Conservation (phyloP, 2,329 filamentous ascomycete genomes). For the Fusarium devonianum region DNA sequence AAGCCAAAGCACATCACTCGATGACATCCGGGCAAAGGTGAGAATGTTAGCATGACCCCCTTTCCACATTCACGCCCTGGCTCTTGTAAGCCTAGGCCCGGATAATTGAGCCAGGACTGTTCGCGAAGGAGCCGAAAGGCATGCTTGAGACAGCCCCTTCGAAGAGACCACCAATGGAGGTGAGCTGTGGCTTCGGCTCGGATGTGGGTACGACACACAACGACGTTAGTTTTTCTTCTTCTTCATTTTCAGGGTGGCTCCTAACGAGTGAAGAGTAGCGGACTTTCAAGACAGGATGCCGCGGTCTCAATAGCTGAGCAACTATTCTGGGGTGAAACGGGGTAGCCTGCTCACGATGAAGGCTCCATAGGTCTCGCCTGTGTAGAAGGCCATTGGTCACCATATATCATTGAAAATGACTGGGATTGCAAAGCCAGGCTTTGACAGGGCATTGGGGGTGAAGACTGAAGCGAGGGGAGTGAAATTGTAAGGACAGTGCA, state of each 20-base stretch:
- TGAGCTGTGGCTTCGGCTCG: slow-evolving; percentile 39
- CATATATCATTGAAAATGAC: slow-evolving; percentile 9
- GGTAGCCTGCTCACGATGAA: slow-evolving; percentile 10
- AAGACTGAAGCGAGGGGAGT: slow-evolving; percentile 20
- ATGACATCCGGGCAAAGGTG: slow-evolving; percentile 30
- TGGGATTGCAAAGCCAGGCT: slow-evolving; percentile 24
- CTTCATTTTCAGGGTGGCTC: slow-evolving; percentile 40
- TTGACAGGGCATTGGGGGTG: slow-evolving; percentile 15
- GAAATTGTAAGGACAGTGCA: slow-evolving; percentile 28
- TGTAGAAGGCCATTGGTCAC: no score
- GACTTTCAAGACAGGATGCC: slow-evolving; percentile 24
- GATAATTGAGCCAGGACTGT: slow-evolving; percentile 32
- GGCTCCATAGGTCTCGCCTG: no score
- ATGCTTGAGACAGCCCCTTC: slow-evolving; percentile 40
- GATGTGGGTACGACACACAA: slow-evolving; percentile 34
- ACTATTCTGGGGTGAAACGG: slow-evolving; percentile 16
- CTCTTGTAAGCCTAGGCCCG: slow-evolving; percentile 14
- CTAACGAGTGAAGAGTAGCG: slow-evolving; percentile 25
- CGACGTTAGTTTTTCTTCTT: slow-evolving; percentile 39
- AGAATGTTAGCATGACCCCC: slow-evolving; percentile 37
- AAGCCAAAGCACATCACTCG: slow-evolving; percentile 36
- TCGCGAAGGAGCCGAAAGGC: slow-evolving; percentile 32
- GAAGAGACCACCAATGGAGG: slow-evolving; percentile 31
- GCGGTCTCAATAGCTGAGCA: slow-evolving; percentile 27
- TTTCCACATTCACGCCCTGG: slow-evolving; percentile 18